Evolutionary conservation across 2,329 filamentous ascomycete genomes (phyloP), one percentile per base, ranked within the genome.

Genomic region (Colletotrichum viniferum): DNA sequence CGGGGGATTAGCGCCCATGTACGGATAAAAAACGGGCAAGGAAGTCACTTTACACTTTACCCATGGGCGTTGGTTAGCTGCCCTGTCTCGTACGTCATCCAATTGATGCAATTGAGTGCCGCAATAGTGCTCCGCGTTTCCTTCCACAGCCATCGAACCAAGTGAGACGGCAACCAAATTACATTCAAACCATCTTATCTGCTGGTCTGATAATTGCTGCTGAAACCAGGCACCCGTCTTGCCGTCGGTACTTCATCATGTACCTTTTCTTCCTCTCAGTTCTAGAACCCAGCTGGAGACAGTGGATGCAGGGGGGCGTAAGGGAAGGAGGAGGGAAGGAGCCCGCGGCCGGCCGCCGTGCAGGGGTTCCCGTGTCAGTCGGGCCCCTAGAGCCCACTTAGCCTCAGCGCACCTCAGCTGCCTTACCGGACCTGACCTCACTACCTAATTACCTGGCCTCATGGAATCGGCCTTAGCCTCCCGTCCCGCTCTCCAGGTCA

Each of bases 241-340:
- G 34, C n/a, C n/a, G 5, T 55, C 28, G 24, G 65, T 73, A 76
- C 74, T 28, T 43, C 21, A 16, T n/a, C 32, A 74, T 69, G 73
- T 76, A 74, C 34, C 69, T 76, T 76, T 76, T 64, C 69, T 77
- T 77, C 76, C 72, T 62, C 55, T 26, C 30, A 76, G 61, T 77
- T 76, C 76, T 76, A 77, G 76, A 77, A 76, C 36, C 74, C 38
- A 13, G 66, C 43, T 32, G 65, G 60, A 21, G 48, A 56, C 38
- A 55, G 65, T 70, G 64, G 61, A 70, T 48, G 55, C 64, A 70
- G 60, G 69, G 70, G 70, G 36, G 10, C 56, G 34, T 58, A 43
- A 63, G 69, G 68, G 69, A 34, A 55, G 30, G 34, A 43, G 43
- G n/a, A 67, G 48, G 69, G 62, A 66, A 74, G 55, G 36, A 66